Evolutionary conservation across 139 green algal species (phyloP).

Genomic region (Auxenochlorella pyrenoidosa): DNA sequence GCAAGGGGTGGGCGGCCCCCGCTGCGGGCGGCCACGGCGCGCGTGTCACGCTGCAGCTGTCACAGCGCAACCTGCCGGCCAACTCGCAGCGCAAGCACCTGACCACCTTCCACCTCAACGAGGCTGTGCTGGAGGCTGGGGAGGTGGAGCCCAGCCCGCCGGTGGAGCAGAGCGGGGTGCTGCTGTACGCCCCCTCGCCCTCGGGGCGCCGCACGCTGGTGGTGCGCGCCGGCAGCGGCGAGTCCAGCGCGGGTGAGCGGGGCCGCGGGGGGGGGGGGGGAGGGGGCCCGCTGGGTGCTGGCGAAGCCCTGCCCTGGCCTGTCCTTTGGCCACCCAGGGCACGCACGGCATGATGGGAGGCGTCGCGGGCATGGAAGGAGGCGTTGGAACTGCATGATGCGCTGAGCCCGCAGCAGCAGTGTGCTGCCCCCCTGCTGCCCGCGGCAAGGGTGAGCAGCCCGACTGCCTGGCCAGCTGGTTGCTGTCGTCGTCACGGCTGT

Average conservation of each 20-base stretch:
- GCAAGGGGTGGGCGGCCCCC: conserved; percentile 50
- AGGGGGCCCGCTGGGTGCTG: too few relatives aligned
- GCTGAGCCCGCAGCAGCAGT: too few relatives aligned
- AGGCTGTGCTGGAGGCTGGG: conserved; percentile 21
- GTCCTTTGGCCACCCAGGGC: too few relatives aligned
- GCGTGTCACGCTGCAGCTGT: conserved; percentile 47
- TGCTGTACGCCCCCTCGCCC: conserved; percentile 62
- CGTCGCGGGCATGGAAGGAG: too few relatives aligned
- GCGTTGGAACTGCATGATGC: too few relatives aligned
- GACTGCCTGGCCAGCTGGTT: too few relatives aligned
- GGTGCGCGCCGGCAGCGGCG: conserved; percentile 30
- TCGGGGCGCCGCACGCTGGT: conserved; percentile 60
- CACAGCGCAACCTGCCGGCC: conserved; percentile 82
- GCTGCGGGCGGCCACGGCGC: conserved; percentile 5
- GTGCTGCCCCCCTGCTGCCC: too few relatives aligned
- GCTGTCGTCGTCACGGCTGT: background rate
- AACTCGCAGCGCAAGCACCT: conserved; percentile 77
- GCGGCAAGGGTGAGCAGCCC: too few relatives aligned
- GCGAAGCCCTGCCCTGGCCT: too few relatives aligned
- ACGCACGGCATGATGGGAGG: too few relatives aligned
- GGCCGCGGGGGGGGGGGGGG: background rate
- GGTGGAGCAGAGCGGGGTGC: conserved; percentile 58
- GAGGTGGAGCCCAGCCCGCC: conserved; percentile 47
- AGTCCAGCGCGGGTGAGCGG: background rate
- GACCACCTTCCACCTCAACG: conserved; percentile 42